Evolutionary conservation across 305 asterid species (phyloP).

Genomic region (Fraxinus sp.): DNA sequence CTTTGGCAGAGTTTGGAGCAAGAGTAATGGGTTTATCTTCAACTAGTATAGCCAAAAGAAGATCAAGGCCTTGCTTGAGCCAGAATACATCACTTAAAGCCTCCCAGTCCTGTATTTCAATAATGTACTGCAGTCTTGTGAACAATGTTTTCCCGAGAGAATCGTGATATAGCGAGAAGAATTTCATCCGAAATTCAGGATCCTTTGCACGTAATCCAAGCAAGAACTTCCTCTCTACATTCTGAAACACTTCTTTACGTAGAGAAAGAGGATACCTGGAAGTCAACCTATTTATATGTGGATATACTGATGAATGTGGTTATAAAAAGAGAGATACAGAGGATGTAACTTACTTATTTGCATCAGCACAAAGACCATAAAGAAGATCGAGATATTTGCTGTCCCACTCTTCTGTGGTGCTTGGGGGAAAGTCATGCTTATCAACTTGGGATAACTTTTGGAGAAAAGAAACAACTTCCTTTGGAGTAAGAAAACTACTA

Average conservation of each 20-base stretch:
- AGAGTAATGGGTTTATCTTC: conserved; percentile 94
- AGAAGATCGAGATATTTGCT: conserved; percentile 88
- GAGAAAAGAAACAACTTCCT: conserved; percentile 89
- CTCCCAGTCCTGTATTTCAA: conserved; percentile 98
- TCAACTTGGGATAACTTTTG: conserved; percentile 99
- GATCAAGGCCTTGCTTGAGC: conserved; percentile 99
- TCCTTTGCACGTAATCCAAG: conserved; percentile 94
- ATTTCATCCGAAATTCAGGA: conserved; percentile 81
- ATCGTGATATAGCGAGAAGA: conserved; percentile 84
- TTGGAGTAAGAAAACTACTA: conserved; percentile 65
- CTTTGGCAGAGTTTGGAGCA: conserved; percentile 96
- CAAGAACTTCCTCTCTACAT: conserved; percentile 92
- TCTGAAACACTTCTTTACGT: conserved; percentile 94
- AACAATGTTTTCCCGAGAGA: conserved; percentile 89
- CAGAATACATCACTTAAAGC: conserved; percentile 97
- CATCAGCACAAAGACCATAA: conserved; percentile 90
- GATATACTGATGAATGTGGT: conserved; percentile 16
- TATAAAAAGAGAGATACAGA: conserved; percentile 18
- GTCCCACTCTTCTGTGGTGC: conserved; percentile 88
- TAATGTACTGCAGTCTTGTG: conserved; percentile 88
- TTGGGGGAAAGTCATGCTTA: conserved; percentile 70
- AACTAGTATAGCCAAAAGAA: conserved; percentile 89
- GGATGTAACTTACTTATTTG: conserved; percentile 61
- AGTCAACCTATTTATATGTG: conserved; percentile 33
- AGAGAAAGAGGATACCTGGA: conserved; percentile 73